Percentiles rank a stretch among this genome's conserved stretches.
Conservation (phyloP, 2,329 filamentous ascomycete species). For the Aspergillus melleus region DNA sequence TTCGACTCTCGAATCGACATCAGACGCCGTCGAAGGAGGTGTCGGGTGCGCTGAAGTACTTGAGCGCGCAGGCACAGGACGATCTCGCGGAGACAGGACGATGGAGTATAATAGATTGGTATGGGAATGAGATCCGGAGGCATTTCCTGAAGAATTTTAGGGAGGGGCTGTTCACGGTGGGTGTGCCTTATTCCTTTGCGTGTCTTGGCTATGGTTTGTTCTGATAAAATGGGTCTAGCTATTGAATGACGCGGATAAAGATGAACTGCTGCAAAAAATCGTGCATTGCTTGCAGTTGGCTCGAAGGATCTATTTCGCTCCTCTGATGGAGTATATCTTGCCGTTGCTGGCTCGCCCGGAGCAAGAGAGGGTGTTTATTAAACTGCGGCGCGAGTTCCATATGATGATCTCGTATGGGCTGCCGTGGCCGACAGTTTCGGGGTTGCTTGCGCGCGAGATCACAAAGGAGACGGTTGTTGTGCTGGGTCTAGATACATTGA, state of each 20-base stretch:
- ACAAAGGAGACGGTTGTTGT: slow-evolving; percentile 47
- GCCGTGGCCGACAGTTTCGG: slow-evolving; percentile 42
- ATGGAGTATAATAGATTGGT: slow-evolving; percentile 42
- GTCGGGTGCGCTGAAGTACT: slow-evolving; percentile 34
- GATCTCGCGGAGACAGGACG: slow-evolving; percentile 18
- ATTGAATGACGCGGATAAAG: slow-evolving; percentile 22
- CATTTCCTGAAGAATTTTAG: slow-evolving; percentile 45
- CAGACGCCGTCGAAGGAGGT: slow-evolving; percentile 30
- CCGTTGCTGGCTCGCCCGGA: slow-evolving; percentile 26
- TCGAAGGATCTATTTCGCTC: slow-evolving; percentile 39
- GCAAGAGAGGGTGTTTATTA: slow-evolving; percentile 32
- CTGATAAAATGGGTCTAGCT: slow-evolving; percentile 21
- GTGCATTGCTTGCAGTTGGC: slow-evolving; percentile 38
- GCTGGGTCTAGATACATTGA: slow-evolving; percentile 38
- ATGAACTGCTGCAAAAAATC: slow-evolving; percentile 30
- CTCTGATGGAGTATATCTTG: slow-evolving; percentile 35
- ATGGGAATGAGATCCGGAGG: slow-evolving; percentile 43
- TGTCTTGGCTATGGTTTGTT: slow-evolving; percentile 1
- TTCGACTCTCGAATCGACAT: slow-evolving; percentile 33
- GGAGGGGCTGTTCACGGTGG: slow-evolving; percentile 34
- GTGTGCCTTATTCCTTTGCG: not conserved
- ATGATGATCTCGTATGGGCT: slow-evolving; percentile 51
- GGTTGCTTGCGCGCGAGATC: slow-evolving; percentile 46
- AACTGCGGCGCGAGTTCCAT: slow-evolving; percentile 46
- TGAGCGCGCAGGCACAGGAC: slow-evolving; percentile 22